A percentile compares a stretch with the other conserved stretches of the same genome.
These are phyloP conservation scores for Daucus carota DNA, from an alignment of 129 eudicot species.

Conservation along the genomic window DNA sequence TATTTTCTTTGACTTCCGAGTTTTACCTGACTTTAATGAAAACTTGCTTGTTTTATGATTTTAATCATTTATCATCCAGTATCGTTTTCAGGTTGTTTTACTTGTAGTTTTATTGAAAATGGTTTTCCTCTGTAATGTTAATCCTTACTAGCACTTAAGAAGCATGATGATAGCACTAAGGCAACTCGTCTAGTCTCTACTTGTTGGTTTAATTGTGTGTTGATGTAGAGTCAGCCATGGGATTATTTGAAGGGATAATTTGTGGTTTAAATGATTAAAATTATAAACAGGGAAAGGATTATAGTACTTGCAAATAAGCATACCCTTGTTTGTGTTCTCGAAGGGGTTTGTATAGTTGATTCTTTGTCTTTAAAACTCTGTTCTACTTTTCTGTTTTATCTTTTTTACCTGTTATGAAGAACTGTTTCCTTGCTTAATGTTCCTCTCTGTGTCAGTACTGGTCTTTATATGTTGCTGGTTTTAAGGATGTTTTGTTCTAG, in stretches of 20 bases:
- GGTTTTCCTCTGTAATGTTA: not conserved
- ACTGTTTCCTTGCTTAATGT: not conserved
- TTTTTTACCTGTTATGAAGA: not conserved
- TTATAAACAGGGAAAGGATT: not conserved
- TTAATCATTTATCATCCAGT: not conserved
- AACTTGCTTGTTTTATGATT: not conserved
- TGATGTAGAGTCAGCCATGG: not conserved
- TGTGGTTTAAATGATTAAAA: not conserved
- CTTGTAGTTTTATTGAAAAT: not conserved
- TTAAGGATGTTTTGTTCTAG: not conserved
- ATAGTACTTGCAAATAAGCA: not conserved
- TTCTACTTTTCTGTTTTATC: not conserved
- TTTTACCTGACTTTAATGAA: not conserved
- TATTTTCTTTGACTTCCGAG: too few relatives aligned
- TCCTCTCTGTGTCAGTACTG: not conserved
- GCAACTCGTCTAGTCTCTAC: too few relatives aligned
- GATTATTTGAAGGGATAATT: not conserved
- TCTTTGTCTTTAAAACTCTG: not conserved
- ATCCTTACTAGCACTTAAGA: too few relatives aligned
- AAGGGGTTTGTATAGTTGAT: not conserved
- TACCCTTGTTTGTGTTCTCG: not conserved
- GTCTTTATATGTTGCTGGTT: not conserved
- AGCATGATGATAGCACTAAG: too few relatives aligned
- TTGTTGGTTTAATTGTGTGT: too few relatives aligned
- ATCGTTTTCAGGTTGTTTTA: not conserved